Percentiles rank a stretch among this genome's conserved stretches.
Conservation (phyloP, 345 rosid genomes). For the Clausena lansium region DNA sequence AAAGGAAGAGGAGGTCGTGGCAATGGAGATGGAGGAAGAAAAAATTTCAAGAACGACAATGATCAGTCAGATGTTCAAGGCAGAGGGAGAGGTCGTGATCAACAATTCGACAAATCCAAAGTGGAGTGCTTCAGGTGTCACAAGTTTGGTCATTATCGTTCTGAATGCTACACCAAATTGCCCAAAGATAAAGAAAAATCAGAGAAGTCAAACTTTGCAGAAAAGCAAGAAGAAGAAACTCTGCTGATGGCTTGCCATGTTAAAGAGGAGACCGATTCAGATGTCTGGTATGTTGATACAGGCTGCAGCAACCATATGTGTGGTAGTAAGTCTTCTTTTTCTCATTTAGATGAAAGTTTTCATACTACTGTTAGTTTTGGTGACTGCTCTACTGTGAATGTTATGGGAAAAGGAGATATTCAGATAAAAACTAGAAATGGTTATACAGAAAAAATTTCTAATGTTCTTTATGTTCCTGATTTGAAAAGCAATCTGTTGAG, state of each 20-base stretch:
- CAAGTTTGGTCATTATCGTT: too few species aligned
- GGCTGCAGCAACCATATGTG: neutral
- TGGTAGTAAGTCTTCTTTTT: neutral
- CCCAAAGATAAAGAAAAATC: neutral
- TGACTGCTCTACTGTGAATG: neutral
- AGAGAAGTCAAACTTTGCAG: neutral
- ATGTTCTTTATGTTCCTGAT: neutral
- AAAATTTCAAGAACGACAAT: too few species aligned
- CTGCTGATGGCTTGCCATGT: neutral
- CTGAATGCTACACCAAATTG: neutral
- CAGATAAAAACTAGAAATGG: neutral
- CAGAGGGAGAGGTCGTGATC: too few species aligned
- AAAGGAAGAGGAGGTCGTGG: too few species aligned
- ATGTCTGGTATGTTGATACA: too few species aligned
- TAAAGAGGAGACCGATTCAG: neutral
- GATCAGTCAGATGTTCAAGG: too few species aligned
- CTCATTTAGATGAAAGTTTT: neutral
- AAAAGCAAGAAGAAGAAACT: neutral
- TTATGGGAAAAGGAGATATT: constrained; percentile 1
- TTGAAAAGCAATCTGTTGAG: too few species aligned
- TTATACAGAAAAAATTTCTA: neutral
- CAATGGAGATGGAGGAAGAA: too few species aligned
- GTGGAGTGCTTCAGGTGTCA: too few species aligned
- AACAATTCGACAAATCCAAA: too few species aligned
- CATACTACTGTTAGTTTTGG: neutral